Base-by-base conservation (phyloP, 2,329 filamentous ascomycete species). In the Cyclaneusma minus region DNA sequence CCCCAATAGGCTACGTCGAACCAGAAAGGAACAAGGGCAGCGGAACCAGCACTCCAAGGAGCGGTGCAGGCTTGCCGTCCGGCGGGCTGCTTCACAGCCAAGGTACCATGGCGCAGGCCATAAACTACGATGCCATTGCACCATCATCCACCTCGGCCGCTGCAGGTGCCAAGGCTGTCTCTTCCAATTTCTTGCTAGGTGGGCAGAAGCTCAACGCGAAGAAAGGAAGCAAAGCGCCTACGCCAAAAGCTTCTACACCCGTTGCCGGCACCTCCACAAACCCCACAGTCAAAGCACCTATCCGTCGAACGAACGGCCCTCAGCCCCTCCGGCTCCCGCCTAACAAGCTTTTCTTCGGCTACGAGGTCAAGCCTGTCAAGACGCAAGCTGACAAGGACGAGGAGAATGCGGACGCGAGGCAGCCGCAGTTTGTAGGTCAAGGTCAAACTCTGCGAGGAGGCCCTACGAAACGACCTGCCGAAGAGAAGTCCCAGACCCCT, bases 291-390 rank as follows among this genome's bases (percentile, higher is more conserved):
- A n/a, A 52, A 41, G 30, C 52, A 51, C 34, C 52, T 7, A 40
- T 45, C 4, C 48, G 58, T 25, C 56, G 67, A 34, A 72, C 64
- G 9, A 84, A 87, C 36, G 85, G 84, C 0, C 84, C 87, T 0
- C 80, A 89, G 46, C 84, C 87, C 3, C 63, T 98, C 6, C 68
- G 89, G 15, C 51, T 98, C 27, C 68, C 82, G 0, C 77, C 80
- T 0, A 89, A 89, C 42, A 92, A 94, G 53, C 62, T 98, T 4
- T 98, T 98, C 60, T 92, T 98, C 36, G 89, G 89, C 3, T 98
- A 95, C 44, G 78, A 92, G 44, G 67, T 93, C 47, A 92, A 79
- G 50, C 87, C 87, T 0, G 62, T 91, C 21, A 85, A 83, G 58
- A 81, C 80, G 6, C 71, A 77, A 30, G 76, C 70, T 18, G 71